These are phyloP conservation scores for Pythium brachiatum DNA, from an alignment of 352 stramenopile genomes.

Conservation along the genomic window DNA sequence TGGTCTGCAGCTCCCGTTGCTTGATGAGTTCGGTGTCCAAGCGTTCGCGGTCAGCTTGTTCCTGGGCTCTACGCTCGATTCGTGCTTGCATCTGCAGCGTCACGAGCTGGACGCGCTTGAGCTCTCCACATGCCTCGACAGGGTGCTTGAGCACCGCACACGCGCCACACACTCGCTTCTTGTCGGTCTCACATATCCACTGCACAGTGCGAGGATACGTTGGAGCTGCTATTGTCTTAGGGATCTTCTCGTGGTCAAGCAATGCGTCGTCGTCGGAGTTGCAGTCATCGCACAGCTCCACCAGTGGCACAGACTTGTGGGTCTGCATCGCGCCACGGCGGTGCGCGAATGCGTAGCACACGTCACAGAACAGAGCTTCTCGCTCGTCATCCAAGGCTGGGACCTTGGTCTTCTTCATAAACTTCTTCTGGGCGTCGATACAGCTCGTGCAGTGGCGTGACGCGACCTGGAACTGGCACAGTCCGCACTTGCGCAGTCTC, in stretches of 20 bases:
- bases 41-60: slow-evolving; percentile 43
- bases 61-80: slow-evolving; percentile 30
- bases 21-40: slow-evolving; percentile 46
- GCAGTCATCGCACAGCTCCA: slow-evolving; percentile 50
- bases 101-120: slow-evolving; percentile 31
- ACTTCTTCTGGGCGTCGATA: slow-evolving; percentile 16
- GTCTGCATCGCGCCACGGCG: slow-evolving; percentile 38
- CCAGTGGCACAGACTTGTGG: slow-evolving; percentile 36
- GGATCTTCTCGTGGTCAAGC: background rate
- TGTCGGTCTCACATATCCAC: slow-evolving; percentile 36
- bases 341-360: slow-evolving; percentile 62
- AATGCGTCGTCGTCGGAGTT: slow-evolving; percentile 20
- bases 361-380: slow-evolving; percentile 56
- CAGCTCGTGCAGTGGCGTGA: slow-evolving; percentile 50
- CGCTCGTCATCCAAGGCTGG: slow-evolving; percentile 3
- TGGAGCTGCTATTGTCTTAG: background rate
- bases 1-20: slow-evolving; percentile 23
- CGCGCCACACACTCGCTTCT: slow-evolving; percentile 38
- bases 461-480: slow-evolving; percentile 67
- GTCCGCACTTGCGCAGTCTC: slow-evolving; percentile 36
- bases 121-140: slow-evolving; percentile 41
- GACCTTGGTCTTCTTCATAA: background rate
- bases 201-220: slow-evolving; percentile 35
- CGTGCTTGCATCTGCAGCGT: slow-evolving; percentile 43
- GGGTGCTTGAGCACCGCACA: slow-evolving; percentile 45